Evolutionary conservation across 2,329 filamentous ascomycete genomes (phyloP), one percentile per base, ranked within the genome.

Genomic region (Pseudopyrenochaeta lycopersici): DNA sequence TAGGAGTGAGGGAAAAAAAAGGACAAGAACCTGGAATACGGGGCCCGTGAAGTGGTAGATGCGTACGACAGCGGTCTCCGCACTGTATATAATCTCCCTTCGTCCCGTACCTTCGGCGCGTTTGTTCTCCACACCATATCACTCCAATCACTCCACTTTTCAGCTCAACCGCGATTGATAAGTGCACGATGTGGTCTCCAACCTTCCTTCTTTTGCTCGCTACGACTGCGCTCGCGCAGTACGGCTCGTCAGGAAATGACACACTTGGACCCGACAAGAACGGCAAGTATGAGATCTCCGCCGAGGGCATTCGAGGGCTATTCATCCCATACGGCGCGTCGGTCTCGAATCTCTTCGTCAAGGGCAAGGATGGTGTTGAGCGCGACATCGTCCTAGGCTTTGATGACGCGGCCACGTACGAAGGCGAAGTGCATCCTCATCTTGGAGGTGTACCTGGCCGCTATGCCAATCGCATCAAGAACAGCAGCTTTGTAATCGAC

Each of bases 401-500:
- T 66, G 90, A 93, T 77, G 92, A 92, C 69, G 89, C 90, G 40
- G 85, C 79, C 46, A 86, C 89, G 76, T 93, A 92, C 76, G 76
- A 74, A 54, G 72, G 85, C 43, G 88, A 91, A 54, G 79, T 83
- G 56, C 90, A 92, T 73, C 86, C 85, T 45, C 89, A 92, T 79
- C 87, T 90, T 61, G 90, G 89, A 53, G 80, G 86, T 64, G 86
- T 93, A 0, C 89, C 89, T 0, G 90, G 89, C 66, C 87, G 90
- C 49, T 93, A 93, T 71, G 90, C 90, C 53, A 93, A 93, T 75
- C 87, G 90, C 60, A 92, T 92, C 80, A 87, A 86, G 81, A 92
- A 92, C 80, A 88, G 85, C 74, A 88, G 84, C 5, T 91, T 91
- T 67, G 81, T 78, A 54, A 85, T 91, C 52, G 88, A 90, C 62